Base-by-base conservation (phyloP, 78 protist species). In the Speleostelium caveatum region DNA sequence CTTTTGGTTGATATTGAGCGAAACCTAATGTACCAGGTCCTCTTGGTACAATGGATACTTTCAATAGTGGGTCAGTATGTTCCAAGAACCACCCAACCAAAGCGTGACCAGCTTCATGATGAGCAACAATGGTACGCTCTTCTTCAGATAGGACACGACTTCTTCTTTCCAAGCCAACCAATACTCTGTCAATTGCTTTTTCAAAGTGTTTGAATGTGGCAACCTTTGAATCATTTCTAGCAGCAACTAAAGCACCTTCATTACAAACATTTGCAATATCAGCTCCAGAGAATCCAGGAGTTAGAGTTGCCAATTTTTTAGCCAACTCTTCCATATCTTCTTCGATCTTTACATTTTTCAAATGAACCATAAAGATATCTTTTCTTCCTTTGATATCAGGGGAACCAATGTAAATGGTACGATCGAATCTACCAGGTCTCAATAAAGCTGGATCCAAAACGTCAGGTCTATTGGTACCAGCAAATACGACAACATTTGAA, bases 71-170 rank as follows among this genome's bases (percentile, higher is more conserved):
- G 26, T 95, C 96, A 4, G 98, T 96, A 62, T 98, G 96, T 73
- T 98, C 97, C 26, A 98, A 94, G 93, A 94, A 99, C 99, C 99
- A 98, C 28, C 99, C 99, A 32, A 53, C 92, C 10, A 97, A 80
- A 45, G 99, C 99, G 71, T 99, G 99, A 26, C 99, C 99, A 2
- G 99, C 99, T 89, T 99, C 99, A 93, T 99, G 99, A 86, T 97
- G 96, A 8, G 99, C 99, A 1, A 99, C 97, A 19, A 68, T 66
- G 22, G 38, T 67, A 66, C 96, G 74, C 83, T 98, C 99, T 33
- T 67, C 86, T 3, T 72, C 75, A 0, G 97, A 86, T 19, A 96
- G 66, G 19, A 95, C 94, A 56, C 91, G 71, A 38, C 55, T 38
- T 62, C 93, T 90, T 68, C 94, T 87, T 93, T 96, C 96, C 36